These are phyloP conservation scores for Calonectria crousiana DNA, from an alignment of 2,329 filamentous ascomycete species.

Conservation along the genomic window DNA sequence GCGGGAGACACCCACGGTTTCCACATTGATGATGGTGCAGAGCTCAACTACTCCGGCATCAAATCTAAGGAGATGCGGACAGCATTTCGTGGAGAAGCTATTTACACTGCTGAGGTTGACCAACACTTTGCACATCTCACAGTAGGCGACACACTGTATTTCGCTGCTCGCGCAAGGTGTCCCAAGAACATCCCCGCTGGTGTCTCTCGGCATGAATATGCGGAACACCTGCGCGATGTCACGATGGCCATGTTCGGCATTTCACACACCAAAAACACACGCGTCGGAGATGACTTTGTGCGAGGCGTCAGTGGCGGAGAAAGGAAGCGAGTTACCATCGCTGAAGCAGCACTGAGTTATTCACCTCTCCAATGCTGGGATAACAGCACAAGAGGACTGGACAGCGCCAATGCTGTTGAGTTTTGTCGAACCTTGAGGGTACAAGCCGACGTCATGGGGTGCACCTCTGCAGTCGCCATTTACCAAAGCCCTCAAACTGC, in stretches of 20 bases:
- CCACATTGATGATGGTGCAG: slow-evolving; percentile 29
- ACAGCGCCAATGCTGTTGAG: slow-evolving; percentile 72
- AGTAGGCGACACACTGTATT: slow-evolving; percentile 80
- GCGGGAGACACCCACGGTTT: slow-evolving; percentile 60
- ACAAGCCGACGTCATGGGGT: slow-evolving; percentile 68
- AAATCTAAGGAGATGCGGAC: slow-evolving; percentile 14
- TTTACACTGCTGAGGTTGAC: slow-evolving; percentile 85
- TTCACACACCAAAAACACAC: slow-evolving; percentile 74
- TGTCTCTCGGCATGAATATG: slow-evolving; percentile 62
- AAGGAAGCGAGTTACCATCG: slow-evolving; percentile 53
- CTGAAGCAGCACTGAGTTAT: slow-evolving; percentile 45
- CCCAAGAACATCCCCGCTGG: slow-evolving; percentile 69
- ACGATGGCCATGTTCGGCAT: slow-evolving; percentile 79
- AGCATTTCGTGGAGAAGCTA: slow-evolving; percentile 74
- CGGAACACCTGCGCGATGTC: slow-evolving; percentile 73
- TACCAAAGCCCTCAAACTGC: slow-evolving; percentile 67
- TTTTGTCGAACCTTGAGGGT: slow-evolving; percentile 71
- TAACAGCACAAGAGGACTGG: slow-evolving; percentile 73
- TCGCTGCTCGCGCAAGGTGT: slow-evolving; percentile 75
- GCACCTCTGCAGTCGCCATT: slow-evolving; percentile 70
- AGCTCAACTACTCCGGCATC: slow-evolving; percentile 58
- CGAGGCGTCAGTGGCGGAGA: slow-evolving; percentile 66
- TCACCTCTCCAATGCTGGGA: slow-evolving; percentile 76
- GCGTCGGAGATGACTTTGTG: slow-evolving; percentile 77
- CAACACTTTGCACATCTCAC: slow-evolving; percentile 80